These are phyloP conservation scores for Lichtheimia ramosa DNA, from an alignment of 371 early-diverging fungal genomes.

Conservation along the genomic window DNA sequence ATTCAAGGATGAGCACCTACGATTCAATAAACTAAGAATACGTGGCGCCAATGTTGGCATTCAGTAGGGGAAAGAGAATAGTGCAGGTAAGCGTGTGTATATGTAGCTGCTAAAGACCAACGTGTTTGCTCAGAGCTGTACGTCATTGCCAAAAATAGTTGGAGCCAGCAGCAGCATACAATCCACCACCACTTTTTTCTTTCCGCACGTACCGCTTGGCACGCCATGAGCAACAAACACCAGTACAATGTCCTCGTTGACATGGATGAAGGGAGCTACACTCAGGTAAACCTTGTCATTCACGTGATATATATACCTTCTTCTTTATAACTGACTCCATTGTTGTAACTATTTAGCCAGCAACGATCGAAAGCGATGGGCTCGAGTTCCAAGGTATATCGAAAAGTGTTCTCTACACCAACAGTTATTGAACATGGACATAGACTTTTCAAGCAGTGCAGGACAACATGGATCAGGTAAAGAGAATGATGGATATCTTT, in stretches of 20 bases:
- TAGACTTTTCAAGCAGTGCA: constrained; percentile 20
- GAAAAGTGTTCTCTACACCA: background rate
- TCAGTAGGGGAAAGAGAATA: constrained; percentile 8
- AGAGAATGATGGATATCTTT: background rate
- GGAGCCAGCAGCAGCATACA: too few relatives aligned
- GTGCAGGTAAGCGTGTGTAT: background rate
- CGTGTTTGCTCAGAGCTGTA: background rate
- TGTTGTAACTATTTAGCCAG: constrained; percentile 33
- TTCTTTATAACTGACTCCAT: background rate
- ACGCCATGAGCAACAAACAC: constrained; percentile 13
- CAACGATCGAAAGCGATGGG: constrained; percentile 53
- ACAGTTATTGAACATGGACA: background rate
- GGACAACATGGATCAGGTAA: constrained; percentile 17
- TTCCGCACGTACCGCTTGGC: too few relatives aligned
- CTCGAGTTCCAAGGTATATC: constrained; percentile 50
- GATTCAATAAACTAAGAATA: constrained; percentile 6
- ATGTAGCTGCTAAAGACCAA: background rate
- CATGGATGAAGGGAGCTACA: constrained; percentile 44
- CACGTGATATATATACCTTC: too few relatives aligned
- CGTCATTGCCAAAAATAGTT: too few relatives aligned
- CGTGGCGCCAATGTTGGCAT: constrained; percentile 15
- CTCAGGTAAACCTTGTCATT: constrained; percentile 23
- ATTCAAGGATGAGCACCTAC: constrained; percentile 9
- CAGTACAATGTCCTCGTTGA: constrained; percentile 57
- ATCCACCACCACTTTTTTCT: too few relatives aligned